phyloP scores from a whole-genome alignment of 352 stramenopile species.

The Phytophthora constricta region DNA sequence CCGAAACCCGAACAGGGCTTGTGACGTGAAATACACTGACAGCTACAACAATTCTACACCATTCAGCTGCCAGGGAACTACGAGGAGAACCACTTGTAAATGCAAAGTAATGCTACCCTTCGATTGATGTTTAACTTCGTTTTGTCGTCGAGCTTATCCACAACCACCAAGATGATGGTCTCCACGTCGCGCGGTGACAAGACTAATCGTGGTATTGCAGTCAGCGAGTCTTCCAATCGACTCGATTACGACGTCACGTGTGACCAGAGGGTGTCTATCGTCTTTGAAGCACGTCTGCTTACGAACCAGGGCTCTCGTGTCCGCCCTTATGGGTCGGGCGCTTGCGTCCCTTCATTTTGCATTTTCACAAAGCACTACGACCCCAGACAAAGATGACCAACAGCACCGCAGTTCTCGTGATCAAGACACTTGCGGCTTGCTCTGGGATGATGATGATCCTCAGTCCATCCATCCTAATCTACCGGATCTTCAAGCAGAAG shows the following conservation, averaged over 20 bases:
- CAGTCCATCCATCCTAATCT: conserved; percentile 51
- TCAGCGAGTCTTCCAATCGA: conserved; percentile 27
- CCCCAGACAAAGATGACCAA: conserved; percentile 21
- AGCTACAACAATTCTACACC: not conserved
- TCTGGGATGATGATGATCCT: conserved; percentile 47
- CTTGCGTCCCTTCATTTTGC: conserved; percentile 22
- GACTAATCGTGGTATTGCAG: conserved; percentile 6
- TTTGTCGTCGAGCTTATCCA: not conserved
- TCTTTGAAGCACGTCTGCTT: not conserved
- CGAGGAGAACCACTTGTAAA: no score
- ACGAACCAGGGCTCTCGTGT: not conserved
- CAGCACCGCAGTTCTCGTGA: conserved; percentile 30
- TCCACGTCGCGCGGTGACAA: no score
- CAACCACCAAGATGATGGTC: not conserved
- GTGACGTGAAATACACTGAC: conserved; percentile 10
- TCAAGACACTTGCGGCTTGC: conserved; percentile 41
- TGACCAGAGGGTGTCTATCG: no score
- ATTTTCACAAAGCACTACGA: conserved; percentile 5
- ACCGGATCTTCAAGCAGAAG: conserved; percentile 39
- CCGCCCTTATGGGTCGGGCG: no score
- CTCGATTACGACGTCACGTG: conserved; percentile 30
- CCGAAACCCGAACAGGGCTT: not conserved
- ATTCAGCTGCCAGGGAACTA: no score
- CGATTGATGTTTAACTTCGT: not conserved
- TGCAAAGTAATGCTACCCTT: no score